A percentile compares a stretch with the other conserved stretches of the same genome.
phyloP scores from a whole-genome alignment of 768 basidiomycete species.

The Albatrellus ellisii region DNA sequence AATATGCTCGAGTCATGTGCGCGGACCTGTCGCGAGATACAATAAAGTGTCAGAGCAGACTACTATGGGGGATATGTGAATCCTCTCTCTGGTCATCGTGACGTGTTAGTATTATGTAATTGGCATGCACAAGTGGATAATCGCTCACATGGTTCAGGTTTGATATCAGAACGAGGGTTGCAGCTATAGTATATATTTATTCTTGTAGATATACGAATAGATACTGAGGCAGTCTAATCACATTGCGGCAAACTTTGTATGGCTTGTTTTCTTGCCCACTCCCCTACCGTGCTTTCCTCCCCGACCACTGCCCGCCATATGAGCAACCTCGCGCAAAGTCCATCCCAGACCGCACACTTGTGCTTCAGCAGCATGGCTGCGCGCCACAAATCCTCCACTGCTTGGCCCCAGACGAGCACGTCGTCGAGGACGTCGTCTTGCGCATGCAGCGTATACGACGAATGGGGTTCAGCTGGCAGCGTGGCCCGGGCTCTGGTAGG shows the following conservation, averaged over 20 bases:
- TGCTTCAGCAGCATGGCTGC: constrained; percentile 28
- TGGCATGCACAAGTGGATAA: no score
- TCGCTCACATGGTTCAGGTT: no score
- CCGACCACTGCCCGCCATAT: constrained; percentile 36
- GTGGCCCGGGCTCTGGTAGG: background rate
- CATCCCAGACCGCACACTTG: constrained; percentile 31
- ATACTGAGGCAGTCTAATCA: no score
- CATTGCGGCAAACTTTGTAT: constrained; percentile 16
- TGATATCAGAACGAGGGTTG: no score
- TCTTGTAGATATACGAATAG: no score
- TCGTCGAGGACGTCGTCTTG: constrained; percentile 13
- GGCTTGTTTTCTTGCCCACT: constrained; percentile 41
- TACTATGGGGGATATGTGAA: no score
- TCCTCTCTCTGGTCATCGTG: no score
- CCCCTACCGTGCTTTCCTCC: constrained; percentile 26
- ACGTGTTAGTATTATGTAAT: no score
- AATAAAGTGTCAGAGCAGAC: no score
- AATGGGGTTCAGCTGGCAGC: constrained; percentile 2
- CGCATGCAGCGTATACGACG: constrained; percentile 20
- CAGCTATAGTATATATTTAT: no score
- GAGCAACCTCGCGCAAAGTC: constrained; percentile 39
- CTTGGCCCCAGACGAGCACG: constrained; percentile 33
- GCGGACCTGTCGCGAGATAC: no score
- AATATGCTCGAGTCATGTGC: no score
- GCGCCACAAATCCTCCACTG: constrained; percentile 45